These are phyloP conservation scores for Trichoderma semiorbis DNA, from an alignment of 2,329 filamentous ascomycete genomes.

Conservation along the genomic window DNA sequence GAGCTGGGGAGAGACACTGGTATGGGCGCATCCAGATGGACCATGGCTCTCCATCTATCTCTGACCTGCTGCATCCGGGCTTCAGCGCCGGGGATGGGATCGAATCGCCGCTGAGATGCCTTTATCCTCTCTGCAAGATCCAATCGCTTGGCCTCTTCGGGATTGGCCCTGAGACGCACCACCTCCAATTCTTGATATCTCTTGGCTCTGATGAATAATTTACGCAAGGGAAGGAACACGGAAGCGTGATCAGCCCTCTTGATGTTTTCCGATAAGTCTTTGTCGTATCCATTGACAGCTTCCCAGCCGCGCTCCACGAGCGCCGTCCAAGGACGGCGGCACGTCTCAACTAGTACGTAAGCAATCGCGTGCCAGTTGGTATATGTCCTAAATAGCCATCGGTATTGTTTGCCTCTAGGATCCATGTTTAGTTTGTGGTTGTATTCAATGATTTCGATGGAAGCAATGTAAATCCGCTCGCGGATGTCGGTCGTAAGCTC, in stretches of 20 bases:
- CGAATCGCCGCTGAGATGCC: conserved; percentile 44
- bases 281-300: conserved; percentile 39
- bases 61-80: conserved; percentile 43
- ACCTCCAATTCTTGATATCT: conserved; percentile 52
- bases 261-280: conserved; percentile 41
- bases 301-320: conserved; percentile 51
- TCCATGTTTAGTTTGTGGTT: conserved; percentile 63
- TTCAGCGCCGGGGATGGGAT: conserved; percentile 46
- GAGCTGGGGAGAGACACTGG: conserved; percentile 19
- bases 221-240: conserved; percentile 53
- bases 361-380: conserved; percentile 51
- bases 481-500: conserved; percentile 59
- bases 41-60: conserved; percentile 50
- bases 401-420: conserved; percentile 41
- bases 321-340: conserved; percentile 47
- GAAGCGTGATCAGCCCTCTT: conserved; percentile 45
- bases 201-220: conserved; percentile 50
- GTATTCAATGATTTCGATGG: conserved; percentile 71
- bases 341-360: conserved; percentile 46
- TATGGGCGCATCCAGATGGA: conserved; percentile 34
- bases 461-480: conserved; percentile 67
- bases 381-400: conserved; percentile 50
- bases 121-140: conserved; percentile 48
- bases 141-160: conserved; percentile 46
- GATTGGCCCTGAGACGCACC: conserved; percentile 44